These are phyloP conservation scores for Phylloporus rhodoxanthus DNA, from an alignment of 768 basidiomycete species.

Conservation along the genomic window DNA sequence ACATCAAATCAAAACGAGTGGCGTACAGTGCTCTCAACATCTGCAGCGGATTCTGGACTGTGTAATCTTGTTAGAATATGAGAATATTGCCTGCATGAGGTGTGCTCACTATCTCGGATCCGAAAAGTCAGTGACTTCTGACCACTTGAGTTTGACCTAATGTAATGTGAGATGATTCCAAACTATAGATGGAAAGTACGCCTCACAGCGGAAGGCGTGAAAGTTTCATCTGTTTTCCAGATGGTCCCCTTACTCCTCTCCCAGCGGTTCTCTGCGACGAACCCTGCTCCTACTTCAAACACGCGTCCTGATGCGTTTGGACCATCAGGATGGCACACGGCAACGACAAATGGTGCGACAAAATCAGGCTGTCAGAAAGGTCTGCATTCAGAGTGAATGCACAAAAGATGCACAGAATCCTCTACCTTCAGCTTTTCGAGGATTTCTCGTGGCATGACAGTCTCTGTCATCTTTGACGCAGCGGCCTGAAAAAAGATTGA, in stretches of 20 bases:
- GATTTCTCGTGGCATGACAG: constrained; percentile 91
- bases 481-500: constrained; percentile 53
- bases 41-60: constrained; percentile 62
- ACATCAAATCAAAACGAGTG: background rate
- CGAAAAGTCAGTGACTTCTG: constrained; percentile 73
- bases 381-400: background rate
- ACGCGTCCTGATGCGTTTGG: constrained; percentile 74
- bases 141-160: constrained; percentile 81
- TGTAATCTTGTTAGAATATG: constrained; percentile 8
- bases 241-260: constrained; percentile 82
- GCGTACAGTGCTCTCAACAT: constrained; percentile 54
- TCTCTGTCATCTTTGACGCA: constrained; percentile 95
- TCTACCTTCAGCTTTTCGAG: constrained; percentile 74
- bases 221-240: constrained; percentile 84
- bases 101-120: constrained; percentile 59
- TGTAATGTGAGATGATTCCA: background rate
- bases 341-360: constrained; percentile 88
- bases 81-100: background rate
- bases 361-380: constrained; percentile 57
- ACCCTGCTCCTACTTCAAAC: constrained; percentile 93
- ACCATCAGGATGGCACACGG: constrained; percentile 80
- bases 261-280: constrained; percentile 87
- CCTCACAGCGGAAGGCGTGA: constrained; percentile 89
- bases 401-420: background rate
- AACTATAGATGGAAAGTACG: background rate